A percentile compares a stretch with the other conserved stretches of the same genome.
phyloP scores from a whole-genome alignment of 139 green algal species.

The Volvox africanus region DNA sequence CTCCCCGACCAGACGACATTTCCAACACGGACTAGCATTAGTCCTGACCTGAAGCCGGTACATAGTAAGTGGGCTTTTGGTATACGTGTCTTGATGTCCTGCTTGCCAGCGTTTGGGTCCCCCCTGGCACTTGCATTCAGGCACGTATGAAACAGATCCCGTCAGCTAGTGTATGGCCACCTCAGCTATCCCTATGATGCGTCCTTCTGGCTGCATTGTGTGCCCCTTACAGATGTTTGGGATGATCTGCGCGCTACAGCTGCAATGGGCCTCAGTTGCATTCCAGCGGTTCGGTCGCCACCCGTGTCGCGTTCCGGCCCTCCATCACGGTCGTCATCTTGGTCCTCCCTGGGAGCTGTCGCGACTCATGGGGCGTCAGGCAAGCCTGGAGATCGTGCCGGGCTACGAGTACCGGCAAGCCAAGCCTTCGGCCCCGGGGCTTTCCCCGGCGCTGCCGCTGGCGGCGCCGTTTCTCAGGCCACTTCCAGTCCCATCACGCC shows the following conservation, averaged over 20 bases:
- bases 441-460: not conserved
- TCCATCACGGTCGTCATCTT: slow-evolving; percentile 9
- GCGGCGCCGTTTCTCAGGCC: not conserved
- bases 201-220: not conserved
- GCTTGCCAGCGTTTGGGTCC: too few relatives aligned
- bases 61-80: too few relatives aligned
- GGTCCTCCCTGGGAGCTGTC: not conserved
- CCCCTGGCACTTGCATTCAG: too few relatives aligned
- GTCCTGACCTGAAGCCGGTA: too few relatives aligned
- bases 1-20: too few relatives aligned
- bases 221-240: slow-evolving; percentile 10
- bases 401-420: not conserved
- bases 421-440: not conserved
- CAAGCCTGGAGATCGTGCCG: not conserved
- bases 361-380: not conserved
- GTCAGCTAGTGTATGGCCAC: too few relatives aligned
- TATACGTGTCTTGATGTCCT: too few relatives aligned
- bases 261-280: slow-evolving; percentile 3
- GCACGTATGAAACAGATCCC: too few relatives aligned
- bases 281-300: not conserved
- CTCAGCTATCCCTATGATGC: not conserved
- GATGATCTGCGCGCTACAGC: not conserved
- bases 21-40: too few relatives aligned
- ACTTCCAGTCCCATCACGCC: too few relatives aligned
- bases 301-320: not conserved